These are phyloP conservation scores for Ampelocalamus luodianensis DNA, from an alignment of 176 grass and related monocot species.

Conservation along the genomic window DNA sequence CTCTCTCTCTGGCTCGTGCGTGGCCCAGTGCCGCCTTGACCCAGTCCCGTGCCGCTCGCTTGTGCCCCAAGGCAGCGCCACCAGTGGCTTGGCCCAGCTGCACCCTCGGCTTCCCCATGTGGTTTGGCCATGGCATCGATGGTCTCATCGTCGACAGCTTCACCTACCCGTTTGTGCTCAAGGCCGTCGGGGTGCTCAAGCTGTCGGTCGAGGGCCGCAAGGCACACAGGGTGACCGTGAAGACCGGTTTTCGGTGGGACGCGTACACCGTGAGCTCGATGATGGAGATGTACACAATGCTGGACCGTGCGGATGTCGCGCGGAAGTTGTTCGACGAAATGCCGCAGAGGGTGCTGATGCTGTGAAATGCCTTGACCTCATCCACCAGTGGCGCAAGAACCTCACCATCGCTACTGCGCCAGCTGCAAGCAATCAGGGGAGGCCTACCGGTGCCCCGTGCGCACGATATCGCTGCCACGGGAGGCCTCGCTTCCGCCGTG, in stretches of 20 bases:
- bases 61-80: too few relatives aligned
- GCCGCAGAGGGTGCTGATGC: slow-evolving; percentile 34
- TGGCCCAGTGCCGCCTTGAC: too few relatives aligned
- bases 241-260: too few relatives aligned
- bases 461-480: slow-evolving; percentile 55
- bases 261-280: slow-evolving; percentile 60
- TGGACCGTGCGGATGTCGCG: slow-evolving; percentile 36
- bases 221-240: too few relatives aligned
- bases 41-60: too few relatives aligned
- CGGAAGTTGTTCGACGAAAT: slow-evolving; percentile 66
- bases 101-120: too few relatives aligned
- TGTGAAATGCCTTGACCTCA: slow-evolving; percentile 72
- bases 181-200: slow-evolving; percentile 57
- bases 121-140: too few relatives aligned
- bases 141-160: slow-evolving; percentile 64
- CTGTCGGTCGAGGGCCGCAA: too few relatives aligned
- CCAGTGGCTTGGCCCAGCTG: too few relatives aligned
- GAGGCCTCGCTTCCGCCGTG: slow-evolving; percentile 56
- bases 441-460: slow-evolving; percentile 66
- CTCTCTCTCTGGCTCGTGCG: too few relatives aligned
- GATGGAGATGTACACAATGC: slow-evolving; percentile 59
- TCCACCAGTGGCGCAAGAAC: slow-evolving; percentile 78
- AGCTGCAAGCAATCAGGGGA: slow-evolving; percentile 81
- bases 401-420: slow-evolving; percentile 74
- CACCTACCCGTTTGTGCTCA: slow-evolving; percentile 73